Evolutionary conservation across 768 basidiomycete genomes (phyloP).

Genomic region (Termitomyces sp.): DNA sequence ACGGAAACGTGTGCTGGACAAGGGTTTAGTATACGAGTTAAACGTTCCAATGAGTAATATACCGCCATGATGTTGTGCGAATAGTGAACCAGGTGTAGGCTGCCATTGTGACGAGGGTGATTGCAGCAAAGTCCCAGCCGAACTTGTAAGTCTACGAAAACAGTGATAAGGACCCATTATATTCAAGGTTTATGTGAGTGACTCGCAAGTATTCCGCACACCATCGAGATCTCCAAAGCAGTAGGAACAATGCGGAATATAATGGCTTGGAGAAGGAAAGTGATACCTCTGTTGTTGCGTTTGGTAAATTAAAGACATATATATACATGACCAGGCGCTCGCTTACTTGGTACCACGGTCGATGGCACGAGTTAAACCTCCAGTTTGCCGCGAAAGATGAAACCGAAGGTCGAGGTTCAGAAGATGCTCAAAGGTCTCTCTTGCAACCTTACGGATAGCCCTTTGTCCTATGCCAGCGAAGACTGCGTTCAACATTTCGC

Average conservation of each 20-base stretch:
- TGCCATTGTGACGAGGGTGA: slow-evolving; percentile 79
- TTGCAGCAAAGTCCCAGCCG: slow-evolving; percentile 94
- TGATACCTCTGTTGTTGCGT: slow-evolving; percentile 68
- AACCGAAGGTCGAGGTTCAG: slow-evolving; percentile 88
- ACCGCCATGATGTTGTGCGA: slow-evolving; percentile 95
- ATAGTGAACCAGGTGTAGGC: slow-evolving; percentile 98
- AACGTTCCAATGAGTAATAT: slow-evolving; percentile 7
- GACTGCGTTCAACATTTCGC: slow-evolving; percentile 90
- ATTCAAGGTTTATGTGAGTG: background rate
- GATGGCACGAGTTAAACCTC: slow-evolving; percentile 93
- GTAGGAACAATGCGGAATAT: slow-evolving; percentile 95
- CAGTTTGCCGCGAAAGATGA: slow-evolving; percentile 90
- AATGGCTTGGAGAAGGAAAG: slow-evolving; percentile 89
- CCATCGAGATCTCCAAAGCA: slow-evolving; percentile 91
- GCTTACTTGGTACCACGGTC: slow-evolving; percentile 94
- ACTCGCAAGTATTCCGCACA: slow-evolving; percentile 91
- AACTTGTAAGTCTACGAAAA: slow-evolving; percentile 84
- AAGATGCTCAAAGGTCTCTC: slow-evolving; percentile 93
- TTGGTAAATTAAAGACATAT: background rate
- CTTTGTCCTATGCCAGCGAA: slow-evolving; percentile 95
- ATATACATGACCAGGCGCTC: background rate
- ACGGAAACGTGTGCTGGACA: slow-evolving; percentile 79
- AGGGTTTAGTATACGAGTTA: slow-evolving; percentile 1
- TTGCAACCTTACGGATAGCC: slow-evolving; percentile 90
- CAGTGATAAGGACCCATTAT: background rate